A percentile compares a stretch with the other conserved stretches of the same genome.
Evolutionary conservation across 179 eudicot species (phyloP).

Genomic region (Carnegiea gigantea): DNA sequence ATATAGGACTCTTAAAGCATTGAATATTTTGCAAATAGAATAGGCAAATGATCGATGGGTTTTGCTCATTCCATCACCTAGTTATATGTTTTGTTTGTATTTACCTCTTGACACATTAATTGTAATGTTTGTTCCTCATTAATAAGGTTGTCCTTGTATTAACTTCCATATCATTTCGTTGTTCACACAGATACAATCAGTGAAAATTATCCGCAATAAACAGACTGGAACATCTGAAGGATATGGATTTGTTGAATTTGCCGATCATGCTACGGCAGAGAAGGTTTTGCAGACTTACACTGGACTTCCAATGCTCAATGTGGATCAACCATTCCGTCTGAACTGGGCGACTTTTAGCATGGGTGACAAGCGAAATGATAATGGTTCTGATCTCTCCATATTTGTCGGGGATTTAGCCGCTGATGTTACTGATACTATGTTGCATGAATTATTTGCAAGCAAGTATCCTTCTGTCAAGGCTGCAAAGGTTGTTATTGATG

Average conservation of each 20-base stretch:
- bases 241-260: slow-evolving; percentile 91
- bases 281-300: slow-evolving; percentile 62
- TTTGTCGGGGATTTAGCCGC: slow-evolving; percentile 97
- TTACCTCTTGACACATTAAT: not conserved
- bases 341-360: slow-evolving; percentile 98
- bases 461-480: slow-evolving; percentile 91
- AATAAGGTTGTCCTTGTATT: not conserved
- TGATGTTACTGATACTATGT: slow-evolving; percentile 80
- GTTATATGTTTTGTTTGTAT: not conserved
- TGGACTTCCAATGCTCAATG: slow-evolving; percentile 71
- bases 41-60: not conserved
- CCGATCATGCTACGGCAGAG: slow-evolving; percentile 74
- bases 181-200: slow-evolving; percentile 60
- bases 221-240: slow-evolving; percentile 89
- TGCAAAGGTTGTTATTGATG: slow-evolving; percentile 95
- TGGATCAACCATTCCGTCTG: slow-evolving; percentile 84
- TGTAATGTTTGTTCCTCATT: not conserved
- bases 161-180: not conserved
- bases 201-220: slow-evolving; percentile 90
- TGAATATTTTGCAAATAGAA: not conserved
- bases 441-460: slow-evolving; percentile 74
- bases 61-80: not conserved
- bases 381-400: slow-evolving; percentile 91
- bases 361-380: slow-evolving; percentile 82
- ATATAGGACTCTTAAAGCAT: not conserved